These are phyloP conservation scores for Triadica sebifera DNA, from an alignment of 345 rosid genomes.

Conservation along the genomic window DNA sequence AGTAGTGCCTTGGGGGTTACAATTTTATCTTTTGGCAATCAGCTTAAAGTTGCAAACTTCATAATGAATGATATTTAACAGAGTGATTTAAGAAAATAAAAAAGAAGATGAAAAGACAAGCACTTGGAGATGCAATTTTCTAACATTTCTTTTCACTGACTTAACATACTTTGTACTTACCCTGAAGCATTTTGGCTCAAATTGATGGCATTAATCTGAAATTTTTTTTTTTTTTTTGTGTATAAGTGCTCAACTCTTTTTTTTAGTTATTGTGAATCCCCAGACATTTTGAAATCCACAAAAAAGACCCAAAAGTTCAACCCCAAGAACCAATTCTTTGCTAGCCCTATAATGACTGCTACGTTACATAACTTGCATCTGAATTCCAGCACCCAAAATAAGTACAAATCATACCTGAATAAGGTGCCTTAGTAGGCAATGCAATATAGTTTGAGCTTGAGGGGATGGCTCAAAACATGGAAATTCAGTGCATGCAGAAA, in stretches of 20 bases:
- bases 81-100: background rate
- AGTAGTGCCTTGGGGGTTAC: background rate
- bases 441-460: constrained; percentile 95
- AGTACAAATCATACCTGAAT: constrained; percentile 68
- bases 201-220: background rate
- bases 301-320: background rate
- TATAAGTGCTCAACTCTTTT: background rate
- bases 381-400: background rate
- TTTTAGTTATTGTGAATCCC: background rate
- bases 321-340: background rate
- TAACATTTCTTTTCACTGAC: background rate
- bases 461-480: constrained; percentile 99
- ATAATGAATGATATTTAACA: background rate
- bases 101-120: background rate
- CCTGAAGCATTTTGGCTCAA: background rate
- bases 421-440: constrained; percentile 94
- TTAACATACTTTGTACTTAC: background rate
- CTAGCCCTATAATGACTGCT: background rate
- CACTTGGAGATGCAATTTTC: background rate
- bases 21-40: background rate
- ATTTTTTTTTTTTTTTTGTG: background rate
- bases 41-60: background rate
- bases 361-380: background rate
- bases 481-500: constrained; percentile 95
- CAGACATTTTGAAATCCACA: background rate